Base-by-base conservation (phyloP, 2,329 filamentous ascomycete genomes). In the Cercospora sojina region DNA sequence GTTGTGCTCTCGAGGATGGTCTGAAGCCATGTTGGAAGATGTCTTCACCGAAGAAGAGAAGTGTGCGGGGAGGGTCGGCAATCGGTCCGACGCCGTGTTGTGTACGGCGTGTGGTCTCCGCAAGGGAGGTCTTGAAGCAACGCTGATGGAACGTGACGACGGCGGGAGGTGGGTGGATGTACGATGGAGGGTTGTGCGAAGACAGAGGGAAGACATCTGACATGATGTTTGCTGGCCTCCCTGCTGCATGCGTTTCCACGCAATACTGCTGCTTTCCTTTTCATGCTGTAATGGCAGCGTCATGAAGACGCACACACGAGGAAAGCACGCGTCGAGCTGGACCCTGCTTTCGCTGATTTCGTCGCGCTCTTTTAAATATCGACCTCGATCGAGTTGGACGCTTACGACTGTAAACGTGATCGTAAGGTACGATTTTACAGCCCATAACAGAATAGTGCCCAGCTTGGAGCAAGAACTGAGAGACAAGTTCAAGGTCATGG, bases 1-100 rank as follows among this genome's bases (percentile, higher is more conserved):
- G 75, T 78, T 79, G 69, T 76, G 69, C 10, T 62, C 27, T 16
- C 64, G 31, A 29, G 72, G 29, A 59, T 74, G 63, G 49, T 68
- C 56, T 23, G 72, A 74, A 57, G 74, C 69, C 74, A 77, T 76
- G 63, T 69, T 74, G 66, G 57, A 62, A 20, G 12, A 18, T 20
- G 29, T 18, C n/a, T 1, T 57, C 43, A 63, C 43, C 31, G 63
- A 66, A 25, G 61, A 64, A 16, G 57, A 62, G 58, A 70, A 69
- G 32, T 70, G 63, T 25, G 51, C 35, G 38, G 63, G 66, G 41
- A 70, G 18, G 53, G 5, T 20, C 10, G 61, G 64, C 13, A 43
- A 23, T 62, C 38, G 35, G 62, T 64, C 41, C 25, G 35, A 29
- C 62, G 43, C 20, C 25, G 62, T 38, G 5, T 31, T 51, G 16